phyloP scores from a whole-genome alignment of 345 rosid species.

The Durio zibethinus region DNA sequence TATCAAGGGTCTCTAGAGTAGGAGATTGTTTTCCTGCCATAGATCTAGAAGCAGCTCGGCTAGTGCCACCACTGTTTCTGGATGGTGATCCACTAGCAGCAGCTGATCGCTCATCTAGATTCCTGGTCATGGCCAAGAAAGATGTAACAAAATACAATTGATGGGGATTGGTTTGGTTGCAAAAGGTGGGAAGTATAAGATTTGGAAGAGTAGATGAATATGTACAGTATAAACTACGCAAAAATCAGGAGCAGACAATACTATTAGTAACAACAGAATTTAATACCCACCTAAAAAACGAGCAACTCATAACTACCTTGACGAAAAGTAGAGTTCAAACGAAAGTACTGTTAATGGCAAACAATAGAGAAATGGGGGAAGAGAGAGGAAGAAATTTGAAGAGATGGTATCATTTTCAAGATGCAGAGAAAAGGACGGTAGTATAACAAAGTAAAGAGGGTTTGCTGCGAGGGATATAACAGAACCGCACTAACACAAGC shows the following conservation, averaged over 20 bases:
- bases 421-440: conserved; percentile 12
- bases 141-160: conserved; percentile 6
- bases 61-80: conserved; percentile 31
- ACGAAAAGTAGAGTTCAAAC: neutral
- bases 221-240: neutral
- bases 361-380: neutral
- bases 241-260: neutral
- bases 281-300: conserved; percentile 24
- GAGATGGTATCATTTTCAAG: conserved; percentile 31
- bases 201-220: conserved; percentile 2
- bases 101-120: conserved; percentile 44
- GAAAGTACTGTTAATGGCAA: neutral
- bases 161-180: conserved; percentile 1
- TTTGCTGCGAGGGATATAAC: too few species aligned
- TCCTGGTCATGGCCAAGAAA: conserved; percentile 44
- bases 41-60: conserved; percentile 52
- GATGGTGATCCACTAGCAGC: conserved; percentile 52
- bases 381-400: neutral
- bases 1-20: conserved; percentile 46
- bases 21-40: conserved; percentile 44
- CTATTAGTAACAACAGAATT: conserved; percentile 1
- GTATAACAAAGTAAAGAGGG: too few species aligned
- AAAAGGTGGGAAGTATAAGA: neutral
- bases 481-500: too few species aligned
- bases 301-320: conserved; percentile 5